Evolutionary conservation across 2,329 filamentous ascomycete species (phyloP).

Genomic region (Trichoderma simmonsii): DNA sequence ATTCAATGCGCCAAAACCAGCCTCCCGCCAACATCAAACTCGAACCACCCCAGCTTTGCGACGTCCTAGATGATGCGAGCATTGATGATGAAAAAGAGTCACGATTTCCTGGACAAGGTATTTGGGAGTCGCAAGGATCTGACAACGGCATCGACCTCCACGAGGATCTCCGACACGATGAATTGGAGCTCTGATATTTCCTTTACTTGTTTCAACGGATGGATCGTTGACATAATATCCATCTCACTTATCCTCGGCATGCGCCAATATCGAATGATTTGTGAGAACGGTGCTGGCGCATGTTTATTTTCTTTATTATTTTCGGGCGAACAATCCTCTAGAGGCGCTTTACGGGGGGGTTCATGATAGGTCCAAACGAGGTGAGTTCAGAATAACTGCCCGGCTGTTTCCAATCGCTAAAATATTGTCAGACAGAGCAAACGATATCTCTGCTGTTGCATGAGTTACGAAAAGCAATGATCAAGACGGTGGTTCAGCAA

Average conservation of each 20-base stretch:
- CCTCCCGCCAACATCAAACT: conserved; percentile 25
- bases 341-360: not conserved
- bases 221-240: not conserved
- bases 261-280: not conserved
- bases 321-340: not conserved
- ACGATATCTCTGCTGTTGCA: not conserved
- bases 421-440: not conserved
- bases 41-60: conserved; percentile 28
- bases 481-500: not conserved
- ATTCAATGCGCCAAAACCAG: conserved; percentile 21
- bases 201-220: not conserved
- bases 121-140: conserved; percentile 27
- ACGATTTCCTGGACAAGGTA: conserved; percentile 17
- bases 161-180: conserved; percentile 26
- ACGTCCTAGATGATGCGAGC: conserved; percentile 23
- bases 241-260: not conserved
- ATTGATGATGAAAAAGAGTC: conserved; percentile 27
- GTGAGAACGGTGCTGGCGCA: not conserved
- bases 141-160: conserved; percentile 26
- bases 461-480: not conserved
- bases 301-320: not conserved
- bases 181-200: conserved; percentile 26
- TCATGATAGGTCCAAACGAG: not conserved
- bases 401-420: not conserved
- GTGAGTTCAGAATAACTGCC: not conserved